These are phyloP conservation scores for Fusarium denticulatum DNA, from an alignment of 2,329 filamentous ascomycete species.

Conservation along the genomic window DNA sequence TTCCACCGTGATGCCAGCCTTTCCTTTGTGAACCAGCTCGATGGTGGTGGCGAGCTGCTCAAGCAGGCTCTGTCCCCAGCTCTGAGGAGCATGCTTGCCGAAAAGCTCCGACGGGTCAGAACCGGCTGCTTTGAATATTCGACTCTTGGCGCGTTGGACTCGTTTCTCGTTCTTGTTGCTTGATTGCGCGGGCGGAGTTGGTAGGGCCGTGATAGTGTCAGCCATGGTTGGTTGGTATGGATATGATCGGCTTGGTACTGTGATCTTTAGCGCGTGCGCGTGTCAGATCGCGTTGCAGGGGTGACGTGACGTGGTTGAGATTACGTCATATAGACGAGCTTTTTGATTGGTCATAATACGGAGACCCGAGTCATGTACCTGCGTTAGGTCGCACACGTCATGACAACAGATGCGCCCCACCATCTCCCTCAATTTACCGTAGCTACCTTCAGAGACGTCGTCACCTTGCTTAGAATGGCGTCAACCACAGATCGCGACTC, in stretches of 20 bases:
- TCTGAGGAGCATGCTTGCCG: background rate
- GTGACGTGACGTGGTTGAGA: background rate
- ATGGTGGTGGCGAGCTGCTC: background rate
- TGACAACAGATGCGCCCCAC: background rate
- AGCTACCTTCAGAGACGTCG: background rate
- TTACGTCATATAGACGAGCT: rapidly evolving
- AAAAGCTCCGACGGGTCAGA: background rate
- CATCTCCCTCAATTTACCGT: background rate
- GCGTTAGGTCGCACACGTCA: background rate
- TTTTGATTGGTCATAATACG: rapidly evolving
- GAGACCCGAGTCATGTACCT: rapidly evolving
- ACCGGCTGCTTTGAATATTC: background rate
- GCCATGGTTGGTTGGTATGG: background rate
- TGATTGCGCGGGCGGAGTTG: background rate
- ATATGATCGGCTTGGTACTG: background rate
- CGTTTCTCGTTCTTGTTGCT: background rate
- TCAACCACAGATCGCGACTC: background rate
- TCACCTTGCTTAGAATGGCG: background rate
- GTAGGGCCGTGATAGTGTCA: background rate
- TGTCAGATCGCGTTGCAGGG: background rate
- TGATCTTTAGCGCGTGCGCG: background rate
- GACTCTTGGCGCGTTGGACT: background rate
- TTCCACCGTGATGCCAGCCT: background rate
- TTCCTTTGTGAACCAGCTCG: background rate
- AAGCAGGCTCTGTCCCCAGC: background rate